Evolutionary conservation across 2,329 filamentous ascomycete genomes (phyloP).

Genomic region (Akanthomyces dipterigenus): DNA sequence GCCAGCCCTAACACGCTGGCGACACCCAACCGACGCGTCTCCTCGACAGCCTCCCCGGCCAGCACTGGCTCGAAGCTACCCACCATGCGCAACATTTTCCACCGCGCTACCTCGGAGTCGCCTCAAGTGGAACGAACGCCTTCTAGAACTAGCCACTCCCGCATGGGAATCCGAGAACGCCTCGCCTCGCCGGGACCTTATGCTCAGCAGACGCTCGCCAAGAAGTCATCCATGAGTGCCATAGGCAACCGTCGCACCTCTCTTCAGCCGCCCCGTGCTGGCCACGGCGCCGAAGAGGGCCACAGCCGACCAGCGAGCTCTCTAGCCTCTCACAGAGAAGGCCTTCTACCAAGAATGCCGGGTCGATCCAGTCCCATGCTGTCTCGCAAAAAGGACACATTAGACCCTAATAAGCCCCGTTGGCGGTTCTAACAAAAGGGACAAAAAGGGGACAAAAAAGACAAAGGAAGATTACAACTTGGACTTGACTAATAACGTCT

Average conservation of each 20-base stretch:
- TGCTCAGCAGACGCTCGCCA: constrained; percentile 37
- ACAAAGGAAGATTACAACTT: neutral
- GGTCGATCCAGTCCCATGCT: constrained; percentile 14
- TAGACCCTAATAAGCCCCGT: constrained; percentile 37
- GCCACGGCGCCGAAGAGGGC: constrained; percentile 23
- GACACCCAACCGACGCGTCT: constrained; percentile 35
- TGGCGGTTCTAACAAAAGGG: constrained; percentile 46
- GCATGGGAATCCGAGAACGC: constrained; percentile 49
- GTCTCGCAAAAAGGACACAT: constrained; percentile 33
- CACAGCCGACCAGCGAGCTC: constrained; percentile 49
- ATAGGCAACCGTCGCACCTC: constrained; percentile 44
- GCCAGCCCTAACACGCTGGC: constrained; percentile 50
- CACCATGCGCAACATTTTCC: constrained; percentile 40
- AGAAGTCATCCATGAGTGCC: constrained; percentile 22
- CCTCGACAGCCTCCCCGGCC: constrained; percentile 36
- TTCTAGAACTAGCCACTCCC: constrained; percentile 35
- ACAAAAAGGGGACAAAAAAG: constrained; percentile 9
- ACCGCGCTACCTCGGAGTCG: constrained; percentile 41
- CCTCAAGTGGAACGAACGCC: constrained; percentile 40
- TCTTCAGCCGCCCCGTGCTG: constrained; percentile 39
- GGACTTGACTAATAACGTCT: neutral
- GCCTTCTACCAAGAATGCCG: constrained; percentile 42
- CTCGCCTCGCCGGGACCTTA: constrained; percentile 43
- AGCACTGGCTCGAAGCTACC: constrained; percentile 40
- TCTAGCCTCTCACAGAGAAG: constrained; percentile 42